A percentile compares a stretch with the other conserved stretches of the same genome.
These are phyloP conservation scores for Boletellus sp. DNA, from an alignment of 768 basidiomycete genomes.

Conservation along the genomic window DNA sequence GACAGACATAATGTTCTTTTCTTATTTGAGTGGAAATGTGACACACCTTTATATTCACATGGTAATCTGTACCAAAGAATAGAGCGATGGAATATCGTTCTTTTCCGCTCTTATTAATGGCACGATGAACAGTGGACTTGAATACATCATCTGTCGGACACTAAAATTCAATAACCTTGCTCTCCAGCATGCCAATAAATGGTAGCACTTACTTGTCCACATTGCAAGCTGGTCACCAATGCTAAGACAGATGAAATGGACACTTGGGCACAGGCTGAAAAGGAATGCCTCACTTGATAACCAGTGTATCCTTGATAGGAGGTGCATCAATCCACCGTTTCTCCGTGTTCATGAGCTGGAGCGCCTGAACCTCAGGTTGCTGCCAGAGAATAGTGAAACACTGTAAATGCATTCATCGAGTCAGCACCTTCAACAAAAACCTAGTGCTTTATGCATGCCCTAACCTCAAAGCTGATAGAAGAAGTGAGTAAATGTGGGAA, in stretches of 20 bases:
- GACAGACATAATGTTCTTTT: neutral
- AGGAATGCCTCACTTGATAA: slow-evolving; percentile 66
- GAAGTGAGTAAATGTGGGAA: neutral
- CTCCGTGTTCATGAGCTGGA: slow-evolving; percentile 78
- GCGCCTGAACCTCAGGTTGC: slow-evolving; percentile 64
- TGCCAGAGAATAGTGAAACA: slow-evolving; percentile 89
- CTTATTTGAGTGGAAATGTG: neutral
- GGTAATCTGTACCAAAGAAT: slow-evolving; percentile 88
- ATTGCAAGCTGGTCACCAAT: slow-evolving; percentile 85
- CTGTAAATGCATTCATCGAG: slow-evolving; percentile 30
- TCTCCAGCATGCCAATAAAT: neutral
- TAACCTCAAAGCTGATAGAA: slow-evolving; percentile 41
- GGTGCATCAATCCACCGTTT: slow-evolving; percentile 81
- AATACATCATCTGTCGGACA: slow-evolving; percentile 69
- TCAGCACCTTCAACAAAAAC: neutral
- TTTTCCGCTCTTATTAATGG: slow-evolving; percentile 68
- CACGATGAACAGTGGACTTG: slow-evolving; percentile 87
- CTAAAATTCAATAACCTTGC: neutral
- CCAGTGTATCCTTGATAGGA: slow-evolving; percentile 73
- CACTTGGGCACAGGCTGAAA: slow-evolving; percentile 14
- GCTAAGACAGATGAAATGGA: slow-evolving; percentile 37
- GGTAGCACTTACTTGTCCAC: slow-evolving; percentile 74
- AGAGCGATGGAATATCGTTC: slow-evolving; percentile 81
- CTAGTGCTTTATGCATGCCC: neutral
- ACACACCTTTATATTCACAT: slow-evolving; percentile 72